Conservation (phyloP, 2,329 filamentous ascomycete species). For the Podosphaera aphanis region DNA sequence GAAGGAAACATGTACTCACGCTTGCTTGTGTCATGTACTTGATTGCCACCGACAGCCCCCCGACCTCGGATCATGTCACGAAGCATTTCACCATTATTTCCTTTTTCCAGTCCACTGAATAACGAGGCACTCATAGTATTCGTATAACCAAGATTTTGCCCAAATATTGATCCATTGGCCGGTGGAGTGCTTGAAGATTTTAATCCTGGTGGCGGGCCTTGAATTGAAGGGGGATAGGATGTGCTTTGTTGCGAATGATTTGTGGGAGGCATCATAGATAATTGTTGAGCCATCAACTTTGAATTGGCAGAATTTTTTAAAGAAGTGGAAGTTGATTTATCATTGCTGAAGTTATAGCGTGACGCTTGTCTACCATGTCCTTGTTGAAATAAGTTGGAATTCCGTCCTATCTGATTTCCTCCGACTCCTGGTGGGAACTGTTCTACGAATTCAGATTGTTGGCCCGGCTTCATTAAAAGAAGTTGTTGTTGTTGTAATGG, state of each 20-base stretch:
- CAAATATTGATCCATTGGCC: conserved; percentile 62
- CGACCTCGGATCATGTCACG: conserved; percentile 59
- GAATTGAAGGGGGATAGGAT: conserved; percentile 66
- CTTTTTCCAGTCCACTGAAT: conserved; percentile 50
- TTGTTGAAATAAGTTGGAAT: conserved; percentile 29
- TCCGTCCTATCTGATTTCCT: conserved; percentile 21
- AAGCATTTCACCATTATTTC: conserved; percentile 50
- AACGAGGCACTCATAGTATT: conserved; percentile 31
- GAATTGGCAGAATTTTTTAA: conserved; percentile 61
- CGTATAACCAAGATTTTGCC: conserved; percentile 67
- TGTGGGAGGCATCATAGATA: conserved; percentile 59
- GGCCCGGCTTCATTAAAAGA: conserved; percentile 25
- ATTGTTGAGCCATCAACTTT: conserved; percentile 63
- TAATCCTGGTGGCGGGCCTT: conserved; percentile 78
- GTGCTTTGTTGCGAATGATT: conserved; percentile 27
- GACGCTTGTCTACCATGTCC: conserved; percentile 67
- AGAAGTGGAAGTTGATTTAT: conserved; percentile 33
- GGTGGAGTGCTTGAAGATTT: conserved; percentile 91
- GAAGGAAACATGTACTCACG: conserved; percentile 96
- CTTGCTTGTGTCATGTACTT: conserved; percentile 72
- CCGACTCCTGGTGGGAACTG: conserved; percentile 34
- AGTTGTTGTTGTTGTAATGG: conserved; percentile 57
- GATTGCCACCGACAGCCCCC: conserved; percentile 36
- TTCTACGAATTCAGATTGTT: conserved; percentile 26
- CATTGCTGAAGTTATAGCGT: conserved; percentile 69